A percentile compares a stretch with the other conserved stretches of the same genome.
These are phyloP conservation scores for Penicillium antarcticum DNA, from an alignment of 495 filamentous ascomycete species.

Conservation along the genomic window DNA sequence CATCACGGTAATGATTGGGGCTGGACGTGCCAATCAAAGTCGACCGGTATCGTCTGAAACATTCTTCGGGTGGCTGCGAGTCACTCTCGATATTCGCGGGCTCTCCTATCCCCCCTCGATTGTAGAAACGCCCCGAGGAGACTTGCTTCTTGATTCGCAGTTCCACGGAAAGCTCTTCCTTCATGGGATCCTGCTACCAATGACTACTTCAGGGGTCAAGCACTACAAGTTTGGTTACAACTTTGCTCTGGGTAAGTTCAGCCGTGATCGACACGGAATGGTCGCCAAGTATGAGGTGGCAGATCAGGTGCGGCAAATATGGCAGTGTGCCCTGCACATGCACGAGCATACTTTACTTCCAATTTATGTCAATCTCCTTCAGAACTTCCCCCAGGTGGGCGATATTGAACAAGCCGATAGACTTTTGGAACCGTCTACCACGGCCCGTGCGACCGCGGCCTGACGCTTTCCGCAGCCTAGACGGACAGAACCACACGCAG, in stretches of 20 bases:
- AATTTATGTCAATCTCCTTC: conserved; percentile 20
- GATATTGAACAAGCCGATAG: conserved; percentile 11
- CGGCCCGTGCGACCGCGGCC: too few relatives aligned
- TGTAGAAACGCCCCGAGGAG: conserved; percentile 16
- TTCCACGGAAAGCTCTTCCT: conserved; percentile 16
- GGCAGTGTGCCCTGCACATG: conserved; percentile 13
- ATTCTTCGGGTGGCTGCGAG: conserved; percentile 18
- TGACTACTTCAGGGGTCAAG: neutral
- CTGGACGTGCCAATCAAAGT: conserved; percentile 1
- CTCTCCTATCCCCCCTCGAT: conserved; percentile 9
- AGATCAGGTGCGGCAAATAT: conserved; percentile 13
- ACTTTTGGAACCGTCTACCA: conserved; percentile 7
- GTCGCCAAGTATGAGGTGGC: conserved; percentile 9
- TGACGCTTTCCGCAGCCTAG: too few relatives aligned
- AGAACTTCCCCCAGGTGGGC: conserved; percentile 4
- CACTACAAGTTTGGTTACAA: conserved; percentile 21
- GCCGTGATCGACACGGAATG: conserved; percentile 19
- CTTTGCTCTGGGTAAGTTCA: conserved; percentile 12
- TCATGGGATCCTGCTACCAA: conserved; percentile 15
- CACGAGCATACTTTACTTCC: conserved; percentile 3
- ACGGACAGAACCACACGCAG: neutral
- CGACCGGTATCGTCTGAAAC: neutral
- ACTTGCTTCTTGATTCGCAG: conserved; percentile 14
- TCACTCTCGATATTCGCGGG: conserved; percentile 12
- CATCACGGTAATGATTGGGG: conserved; percentile 16